Conservation (phyloP, 805 yeast species). For the Starmera dryadoides region DNA sequence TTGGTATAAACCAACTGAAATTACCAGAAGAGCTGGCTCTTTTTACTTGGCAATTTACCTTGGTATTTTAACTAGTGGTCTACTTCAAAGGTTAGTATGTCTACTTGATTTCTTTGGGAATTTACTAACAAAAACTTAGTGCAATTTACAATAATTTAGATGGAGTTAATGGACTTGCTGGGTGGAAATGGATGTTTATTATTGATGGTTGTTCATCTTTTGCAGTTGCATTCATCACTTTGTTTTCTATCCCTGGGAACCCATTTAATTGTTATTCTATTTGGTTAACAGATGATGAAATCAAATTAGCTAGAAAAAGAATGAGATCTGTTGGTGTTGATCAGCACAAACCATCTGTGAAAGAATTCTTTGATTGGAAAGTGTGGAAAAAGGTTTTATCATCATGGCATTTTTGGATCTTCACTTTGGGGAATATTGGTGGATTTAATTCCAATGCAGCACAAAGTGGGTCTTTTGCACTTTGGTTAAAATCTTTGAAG, state of each 20-base stretch:
- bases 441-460: conserved; percentile 52
- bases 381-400: conserved; percentile 45
- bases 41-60: conserved; percentile 45
- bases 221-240: conserved; percentile 50
- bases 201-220: conserved; percentile 56
- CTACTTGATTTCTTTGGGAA: no score
- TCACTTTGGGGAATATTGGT: conserved; percentile 43
- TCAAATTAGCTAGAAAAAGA: conserved; percentile 39
- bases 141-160: conserved; percentile 33
- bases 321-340: conserved; percentile 27
- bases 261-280: conserved; percentile 48
- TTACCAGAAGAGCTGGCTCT: conserved; percentile 52
- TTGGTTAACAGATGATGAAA: conserved; percentile 48
- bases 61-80: conserved; percentile 47
- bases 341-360: conserved; percentile 14
- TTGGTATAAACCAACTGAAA: conserved; percentile 54
- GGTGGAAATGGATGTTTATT: conserved; percentile 63
- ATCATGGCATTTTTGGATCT: conserved; percentile 49
- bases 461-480: conserved; percentile 29
- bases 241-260: conserved; percentile 55
- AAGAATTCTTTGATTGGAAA: conserved; percentile 27
- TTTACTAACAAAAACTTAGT: conserved; percentile 10
- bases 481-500: conserved; percentile 40
- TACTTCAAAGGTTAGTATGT: conserved; percentile 31
- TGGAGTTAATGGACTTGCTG: conserved; percentile 36